Evolutionary conservation across 441 rosid genomes (phyloP), one percentile per base, ranked within the genome.

Genomic region (Arabidopsis hybrid): DNA sequence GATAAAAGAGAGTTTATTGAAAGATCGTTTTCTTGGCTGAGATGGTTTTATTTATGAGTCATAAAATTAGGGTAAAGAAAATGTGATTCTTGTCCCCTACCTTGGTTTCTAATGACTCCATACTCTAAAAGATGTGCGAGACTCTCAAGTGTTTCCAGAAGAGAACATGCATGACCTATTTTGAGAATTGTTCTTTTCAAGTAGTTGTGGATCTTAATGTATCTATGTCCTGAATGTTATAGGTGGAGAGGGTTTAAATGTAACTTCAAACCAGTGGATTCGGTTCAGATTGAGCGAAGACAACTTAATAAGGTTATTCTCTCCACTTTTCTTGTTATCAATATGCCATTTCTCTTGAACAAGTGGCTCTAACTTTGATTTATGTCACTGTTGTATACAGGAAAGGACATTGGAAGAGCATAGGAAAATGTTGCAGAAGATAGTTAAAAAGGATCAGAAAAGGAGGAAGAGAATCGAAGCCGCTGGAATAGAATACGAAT

Each of bases 401-500:
- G 76, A 77, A 59, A 71, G 76, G 73, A 77, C 80, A 51, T 26
- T 71, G 51, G 80, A 71, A 65, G 80, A 77, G 38, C 80, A 77
- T 71, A 71, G 80, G 63, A 77, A 77, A 66, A 43, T 65, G 76
- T 65, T 77, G 76, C 36, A 65, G 29, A 77, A 71, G 40, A 68
- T 77, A 14, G 51, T 77, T 68, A 87, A 89, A 81, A 75, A 83
- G 42, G 94, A 85, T 78, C 72, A 81, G 79, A 92, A 78, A 78
- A 86, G 92, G 58, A 82, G 81, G 52, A 89, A 84, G 85, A 88
- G 65, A 78, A 91, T 95, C 72, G 86, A 83, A 63, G 93, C 87
- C 9, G 96, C 93, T 67, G 96, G 94, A 52, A 83, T 95, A 64
- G 90, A 92, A 26, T 95, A 91, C 64, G 93, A 86, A 58, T 92